These are phyloP conservation scores for Neoboletus subvelutipes DNA, from an alignment of 768 basidiomycete genomes.

Conservation along the genomic window DNA sequence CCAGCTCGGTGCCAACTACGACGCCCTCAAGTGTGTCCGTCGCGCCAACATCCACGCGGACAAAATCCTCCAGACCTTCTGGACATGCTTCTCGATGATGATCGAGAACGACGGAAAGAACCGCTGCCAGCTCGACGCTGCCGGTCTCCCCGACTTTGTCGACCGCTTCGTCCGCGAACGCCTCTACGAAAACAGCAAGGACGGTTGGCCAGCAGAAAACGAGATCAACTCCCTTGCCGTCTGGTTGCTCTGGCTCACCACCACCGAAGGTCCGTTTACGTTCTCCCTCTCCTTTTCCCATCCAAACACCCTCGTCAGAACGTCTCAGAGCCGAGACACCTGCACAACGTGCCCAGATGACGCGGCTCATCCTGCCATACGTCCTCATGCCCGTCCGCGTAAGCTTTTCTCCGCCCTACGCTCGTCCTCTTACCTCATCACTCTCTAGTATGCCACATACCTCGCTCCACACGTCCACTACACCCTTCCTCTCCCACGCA, in stretches of 20 bases:
- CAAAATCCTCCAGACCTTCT: slow-evolving; percentile 35
- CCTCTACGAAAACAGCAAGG: slow-evolving; percentile 41
- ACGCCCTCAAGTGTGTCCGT: slow-evolving; percentile 2
- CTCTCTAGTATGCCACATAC: slow-evolving; percentile 50
- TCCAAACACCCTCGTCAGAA: slow-evolving; percentile 29
- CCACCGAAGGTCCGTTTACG: slow-evolving; percentile 44
- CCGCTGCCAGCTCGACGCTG: slow-evolving; percentile 51
- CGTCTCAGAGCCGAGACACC: slow-evolving; percentile 28
- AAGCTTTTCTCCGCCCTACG: slow-evolving; percentile 3
- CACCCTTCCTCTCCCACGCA: slow-evolving; percentile 45
- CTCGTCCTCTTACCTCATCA: slow-evolving; percentile 9
- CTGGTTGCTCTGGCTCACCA: slow-evolving; percentile 66
- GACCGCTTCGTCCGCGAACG: slow-evolving; percentile 44
- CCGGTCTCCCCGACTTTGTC: slow-evolving; percentile 47
- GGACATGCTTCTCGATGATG: slow-evolving; percentile 53
- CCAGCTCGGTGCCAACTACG: slow-evolving; percentile 42
- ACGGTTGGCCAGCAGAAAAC: slow-evolving; percentile 61
- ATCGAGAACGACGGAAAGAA: slow-evolving; percentile 71
- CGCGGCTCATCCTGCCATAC: slow-evolving; percentile 41
- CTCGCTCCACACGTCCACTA: slow-evolving; percentile 64
- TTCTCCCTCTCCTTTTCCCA: not conserved
- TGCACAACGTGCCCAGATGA: slow-evolving; percentile 29
- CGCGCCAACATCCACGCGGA: too few relatives aligned
- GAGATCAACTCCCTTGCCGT: slow-evolving; percentile 50
- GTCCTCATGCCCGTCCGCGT: slow-evolving; percentile 53